These are phyloP conservation scores for Pseudogymnoascus sp. DNA, from an alignment of 2,329 filamentous ascomycete species.

Conservation along the genomic window DNA sequence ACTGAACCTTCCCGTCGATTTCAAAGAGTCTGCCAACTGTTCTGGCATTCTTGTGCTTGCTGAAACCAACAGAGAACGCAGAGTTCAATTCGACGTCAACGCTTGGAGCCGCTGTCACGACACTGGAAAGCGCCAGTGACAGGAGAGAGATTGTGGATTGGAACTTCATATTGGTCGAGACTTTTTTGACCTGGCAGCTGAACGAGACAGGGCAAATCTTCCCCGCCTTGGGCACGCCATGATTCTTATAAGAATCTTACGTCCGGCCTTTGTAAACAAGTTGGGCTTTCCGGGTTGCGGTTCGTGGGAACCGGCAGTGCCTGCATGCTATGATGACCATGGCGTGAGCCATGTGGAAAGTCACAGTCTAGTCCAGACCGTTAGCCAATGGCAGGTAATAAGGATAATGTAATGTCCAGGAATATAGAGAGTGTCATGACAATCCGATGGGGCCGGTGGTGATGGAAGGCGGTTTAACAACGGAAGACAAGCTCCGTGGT, in stretches of 20 bases:
- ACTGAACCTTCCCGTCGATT: slow-evolving; percentile 37
- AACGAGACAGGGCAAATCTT: background rate
- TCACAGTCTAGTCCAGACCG: background rate
- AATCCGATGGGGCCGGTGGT: background rate
- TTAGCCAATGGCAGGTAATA: background rate
- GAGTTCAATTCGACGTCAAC: slow-evolving; percentile 7
- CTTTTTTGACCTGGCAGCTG: background rate
- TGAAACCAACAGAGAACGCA: slow-evolving; percentile 15
- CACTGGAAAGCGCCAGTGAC: background rate
- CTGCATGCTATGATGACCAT: background rate
- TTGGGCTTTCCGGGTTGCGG: background rate
- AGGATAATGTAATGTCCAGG: background rate
- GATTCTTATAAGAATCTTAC: slow-evolving; percentile 2
- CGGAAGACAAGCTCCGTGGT: background rate
- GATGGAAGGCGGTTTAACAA: background rate
- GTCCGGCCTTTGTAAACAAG: background rate
- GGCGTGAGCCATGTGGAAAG: background rate
- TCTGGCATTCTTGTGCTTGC: slow-evolving; percentile 14
- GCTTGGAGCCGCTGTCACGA: background rate
- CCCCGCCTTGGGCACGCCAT: background rate
- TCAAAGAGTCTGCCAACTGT: slow-evolving; percentile 29
- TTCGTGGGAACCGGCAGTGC: background rate
- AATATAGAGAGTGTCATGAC: background rate
- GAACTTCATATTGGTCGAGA: background rate
- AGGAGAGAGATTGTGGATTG: slow-evolving; percentile 3